These are phyloP conservation scores for Corylus avellana DNA, from an alignment of 306 rosid species.

Conservation along the genomic window DNA sequence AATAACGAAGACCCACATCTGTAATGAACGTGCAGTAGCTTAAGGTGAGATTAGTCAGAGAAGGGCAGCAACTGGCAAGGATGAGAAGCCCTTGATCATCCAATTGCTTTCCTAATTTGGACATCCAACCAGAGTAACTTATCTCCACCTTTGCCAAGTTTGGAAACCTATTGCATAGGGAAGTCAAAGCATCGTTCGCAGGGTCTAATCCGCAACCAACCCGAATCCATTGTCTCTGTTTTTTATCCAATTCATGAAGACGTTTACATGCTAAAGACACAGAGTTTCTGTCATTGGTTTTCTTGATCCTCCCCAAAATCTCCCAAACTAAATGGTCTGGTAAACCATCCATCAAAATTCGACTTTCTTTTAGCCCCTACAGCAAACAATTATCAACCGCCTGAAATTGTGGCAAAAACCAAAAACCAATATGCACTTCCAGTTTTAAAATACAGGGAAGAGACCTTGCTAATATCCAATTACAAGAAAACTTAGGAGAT, in stretches of 20 bases:
- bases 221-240: slow-evolving; percentile 61
- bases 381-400: not conserved
- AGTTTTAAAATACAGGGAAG: not conserved
- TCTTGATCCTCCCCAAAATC: slow-evolving; percentile 64
- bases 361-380: not conserved
- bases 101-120: slow-evolving; percentile 79
- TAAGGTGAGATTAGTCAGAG: slow-evolving; percentile 60
- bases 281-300: slow-evolving; percentile 60
- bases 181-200: slow-evolving; percentile 70
- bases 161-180: slow-evolving; percentile 65
- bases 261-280: slow-evolving; percentile 60
- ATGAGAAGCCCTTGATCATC: slow-evolving; percentile 80
- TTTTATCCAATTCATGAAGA: slow-evolving; percentile 58
- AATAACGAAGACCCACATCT: slow-evolving; percentile 69
- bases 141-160: slow-evolving; percentile 71
- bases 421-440: not conserved
- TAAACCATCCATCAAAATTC: slow-evolving; percentile 57
- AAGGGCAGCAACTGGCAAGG: slow-evolving; percentile 60
- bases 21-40: slow-evolving; percentile 84
- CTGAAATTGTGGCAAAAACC: slow-evolving; percentile 12
- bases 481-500: not conserved
- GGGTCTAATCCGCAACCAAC: slow-evolving; percentile 94
- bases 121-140: slow-evolving; percentile 89
- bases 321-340: slow-evolving; percentile 89
- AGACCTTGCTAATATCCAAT: not conserved